phyloP scores from a whole-genome alignment of 1,139 yeast species.

The Scheffersomyces titani region DNA sequence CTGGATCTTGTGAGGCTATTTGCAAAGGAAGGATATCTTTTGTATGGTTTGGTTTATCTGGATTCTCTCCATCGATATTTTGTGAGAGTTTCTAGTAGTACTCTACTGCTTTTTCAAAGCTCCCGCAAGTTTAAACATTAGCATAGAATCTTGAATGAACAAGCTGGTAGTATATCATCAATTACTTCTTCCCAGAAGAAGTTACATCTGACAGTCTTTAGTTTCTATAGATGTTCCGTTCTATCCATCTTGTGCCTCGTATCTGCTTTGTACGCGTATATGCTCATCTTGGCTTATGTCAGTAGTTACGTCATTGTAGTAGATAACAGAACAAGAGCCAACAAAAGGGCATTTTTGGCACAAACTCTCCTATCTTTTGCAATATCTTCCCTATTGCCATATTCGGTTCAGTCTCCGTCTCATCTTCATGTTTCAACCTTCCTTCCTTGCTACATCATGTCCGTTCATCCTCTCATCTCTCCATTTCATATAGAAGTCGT shows the following conservation, averaged over 20 bases:
- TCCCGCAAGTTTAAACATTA: not conserved
- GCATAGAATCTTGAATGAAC: too few relatives aligned
- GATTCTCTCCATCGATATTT: not conserved
- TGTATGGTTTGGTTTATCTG: not conserved
- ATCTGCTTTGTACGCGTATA: not conserved
- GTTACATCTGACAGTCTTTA: not conserved
- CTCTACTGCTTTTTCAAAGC: too few relatives aligned
- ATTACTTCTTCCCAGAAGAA: not conserved
- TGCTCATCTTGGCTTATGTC: not conserved
- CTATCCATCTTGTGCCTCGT: not conserved
- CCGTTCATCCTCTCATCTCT: not conserved
- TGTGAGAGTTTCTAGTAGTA: too few relatives aligned
- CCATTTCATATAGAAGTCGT: constrained; percentile 2
- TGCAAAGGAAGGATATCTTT: not conserved
- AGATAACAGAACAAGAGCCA: not conserved
- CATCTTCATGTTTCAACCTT: not conserved
- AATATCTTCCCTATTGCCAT: not conserved
- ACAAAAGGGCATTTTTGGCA: not conserved
- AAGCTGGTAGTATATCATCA: not conserved
- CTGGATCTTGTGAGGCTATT: not conserved
- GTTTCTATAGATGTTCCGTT: not conserved
- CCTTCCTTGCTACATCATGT: not conserved
- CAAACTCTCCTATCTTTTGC: not conserved
- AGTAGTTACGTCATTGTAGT: not conserved
- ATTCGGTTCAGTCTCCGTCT: not conserved